Evolutionary conservation across 352 stramenopile genomes (phyloP).

Genomic region (Plasmopara muralis): DNA sequence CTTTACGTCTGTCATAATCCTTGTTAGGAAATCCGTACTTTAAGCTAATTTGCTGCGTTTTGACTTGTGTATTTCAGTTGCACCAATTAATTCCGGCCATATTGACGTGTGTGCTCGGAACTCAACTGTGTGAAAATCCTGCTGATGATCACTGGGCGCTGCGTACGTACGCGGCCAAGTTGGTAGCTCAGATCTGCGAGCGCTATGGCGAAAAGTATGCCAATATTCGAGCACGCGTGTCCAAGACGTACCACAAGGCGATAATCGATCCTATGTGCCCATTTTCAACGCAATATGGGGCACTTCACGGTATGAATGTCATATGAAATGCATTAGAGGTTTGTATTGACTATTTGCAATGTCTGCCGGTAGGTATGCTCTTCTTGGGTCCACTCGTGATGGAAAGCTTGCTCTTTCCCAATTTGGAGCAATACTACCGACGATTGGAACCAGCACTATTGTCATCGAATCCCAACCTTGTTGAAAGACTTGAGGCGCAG

Average conservation of each 20-base stretch:
- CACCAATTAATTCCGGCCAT: slow-evolving; percentile 92
- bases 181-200: slow-evolving; percentile 80
- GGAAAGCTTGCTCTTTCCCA: slow-evolving; percentile 89
- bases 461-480: slow-evolving; percentile 63
- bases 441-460: slow-evolving; percentile 75
- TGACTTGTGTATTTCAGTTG: slow-evolving; percentile 38
- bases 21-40: not conserved
- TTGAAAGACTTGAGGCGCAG: slow-evolving; percentile 78
- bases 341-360: not conserved
- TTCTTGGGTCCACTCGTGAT: slow-evolving; percentile 90
- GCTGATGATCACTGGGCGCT: slow-evolving; percentile 88
- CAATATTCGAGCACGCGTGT: slow-evolving; percentile 87
- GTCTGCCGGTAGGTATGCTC: slow-evolving; percentile 47
- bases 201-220: slow-evolving; percentile 87
- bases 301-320: slow-evolving; percentile 66
- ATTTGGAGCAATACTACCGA: slow-evolving; percentile 83
- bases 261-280: slow-evolving; percentile 68
- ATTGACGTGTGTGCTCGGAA: slow-evolving; percentile 89
- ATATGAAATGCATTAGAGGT: not conserved
- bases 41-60: slow-evolving; percentile 5
- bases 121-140: slow-evolving; percentile 82
- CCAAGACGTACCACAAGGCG: slow-evolving; percentile 88
- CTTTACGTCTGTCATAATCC: slow-evolving; percentile 64
- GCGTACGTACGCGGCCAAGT: slow-evolving; percentile 73
- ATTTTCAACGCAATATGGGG: slow-evolving; percentile 89